Percentiles rank a stretch among this genome's conserved stretches.
Evolutionary conservation across 108 stramenopile species (phyloP).

Genomic region (Cyclotella sp.): DNA sequence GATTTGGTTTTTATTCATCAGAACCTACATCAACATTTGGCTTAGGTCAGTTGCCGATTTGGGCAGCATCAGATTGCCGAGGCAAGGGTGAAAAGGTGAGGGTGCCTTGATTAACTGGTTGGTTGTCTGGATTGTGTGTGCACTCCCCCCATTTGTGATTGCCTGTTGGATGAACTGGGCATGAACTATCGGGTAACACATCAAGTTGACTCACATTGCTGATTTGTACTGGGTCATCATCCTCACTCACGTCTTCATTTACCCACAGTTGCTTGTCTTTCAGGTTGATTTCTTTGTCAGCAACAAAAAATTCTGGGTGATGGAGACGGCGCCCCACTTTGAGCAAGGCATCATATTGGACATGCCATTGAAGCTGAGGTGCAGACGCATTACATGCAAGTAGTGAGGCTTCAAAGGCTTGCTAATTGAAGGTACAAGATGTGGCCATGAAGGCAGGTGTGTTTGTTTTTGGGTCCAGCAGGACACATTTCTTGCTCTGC

Average conservation of each 20-base stretch:
- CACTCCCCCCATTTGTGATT: slow-evolving; percentile 27
- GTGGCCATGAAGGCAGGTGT: slow-evolving; percentile 14
- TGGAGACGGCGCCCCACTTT: neutral
- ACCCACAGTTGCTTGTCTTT: neutral
- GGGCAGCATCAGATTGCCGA: no score
- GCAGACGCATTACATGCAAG: neutral
- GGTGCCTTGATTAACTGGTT: neutral
- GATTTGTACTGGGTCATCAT: slow-evolving; percentile 3
- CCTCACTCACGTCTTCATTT: neutral
- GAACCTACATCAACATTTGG: no score
- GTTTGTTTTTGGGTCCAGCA: slow-evolving; percentile 4
- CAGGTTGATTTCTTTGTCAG: slow-evolving; percentile 6
- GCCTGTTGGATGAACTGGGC: slow-evolving; percentile 23
- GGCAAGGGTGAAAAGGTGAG: no score
- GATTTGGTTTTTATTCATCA: no score
- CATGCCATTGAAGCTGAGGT: neutral
- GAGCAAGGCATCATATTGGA: neutral
- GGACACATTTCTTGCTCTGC: neutral
- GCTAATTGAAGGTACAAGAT: slow-evolving; percentile 7
- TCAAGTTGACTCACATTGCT: neutral
- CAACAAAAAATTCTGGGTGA: slow-evolving; percentile 2
- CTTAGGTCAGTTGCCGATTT: no score
- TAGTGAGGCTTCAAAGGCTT: slow-evolving; percentile 1
- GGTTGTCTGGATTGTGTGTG: neutral
- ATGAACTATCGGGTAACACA: neutral